Conservation (phyloP, 140 eudicot species). For the Anethum foeniculum region DNA sequence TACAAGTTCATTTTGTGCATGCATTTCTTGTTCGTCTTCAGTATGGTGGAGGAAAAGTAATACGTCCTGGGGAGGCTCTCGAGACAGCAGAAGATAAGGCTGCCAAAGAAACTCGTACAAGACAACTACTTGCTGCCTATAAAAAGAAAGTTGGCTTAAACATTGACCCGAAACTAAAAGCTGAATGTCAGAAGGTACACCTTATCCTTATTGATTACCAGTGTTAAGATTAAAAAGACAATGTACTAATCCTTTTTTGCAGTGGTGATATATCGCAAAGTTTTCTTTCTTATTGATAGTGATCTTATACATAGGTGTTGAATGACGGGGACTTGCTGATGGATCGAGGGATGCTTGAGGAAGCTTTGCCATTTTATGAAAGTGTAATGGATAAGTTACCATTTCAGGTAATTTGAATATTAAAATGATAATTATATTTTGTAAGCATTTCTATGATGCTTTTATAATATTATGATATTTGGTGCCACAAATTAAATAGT, state of each 20-base stretch:
- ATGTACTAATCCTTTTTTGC: slow-evolving; percentile 6
- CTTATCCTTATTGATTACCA: slow-evolving; percentile 18
- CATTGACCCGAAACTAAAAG: slow-evolving; percentile 68
- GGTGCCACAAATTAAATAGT: not conserved
- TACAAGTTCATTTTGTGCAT: not conserved
- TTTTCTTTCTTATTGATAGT: slow-evolving; percentile 23
- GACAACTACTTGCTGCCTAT: slow-evolving; percentile 60
- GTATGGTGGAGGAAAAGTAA: slow-evolving; percentile 84
- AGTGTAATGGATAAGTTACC: slow-evolving; percentile 72
- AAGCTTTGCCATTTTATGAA: slow-evolving; percentile 78
- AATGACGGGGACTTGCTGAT: slow-evolving; percentile 75
- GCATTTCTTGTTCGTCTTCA: slow-evolving; percentile 15
- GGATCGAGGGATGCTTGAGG: slow-evolving; percentile 80
- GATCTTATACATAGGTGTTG: slow-evolving; percentile 52
- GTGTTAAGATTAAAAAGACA: slow-evolving; percentile 11
- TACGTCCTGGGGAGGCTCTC: slow-evolving; percentile 77
- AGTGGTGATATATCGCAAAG: slow-evolving; percentile 1
- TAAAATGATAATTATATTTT: not conserved
- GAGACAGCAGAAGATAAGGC: slow-evolving; percentile 78
- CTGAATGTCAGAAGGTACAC: slow-evolving; percentile 83
- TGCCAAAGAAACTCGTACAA: slow-evolving; percentile 69
- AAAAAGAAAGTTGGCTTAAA: slow-evolving; percentile 39
- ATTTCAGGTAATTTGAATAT: slow-evolving; percentile 47
- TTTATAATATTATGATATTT: not conserved
- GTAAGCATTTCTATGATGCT: not conserved